phyloP scores from a whole-genome alignment of 2,329 filamentous ascomycete genomes.

The Apiospora sp. region DNA sequence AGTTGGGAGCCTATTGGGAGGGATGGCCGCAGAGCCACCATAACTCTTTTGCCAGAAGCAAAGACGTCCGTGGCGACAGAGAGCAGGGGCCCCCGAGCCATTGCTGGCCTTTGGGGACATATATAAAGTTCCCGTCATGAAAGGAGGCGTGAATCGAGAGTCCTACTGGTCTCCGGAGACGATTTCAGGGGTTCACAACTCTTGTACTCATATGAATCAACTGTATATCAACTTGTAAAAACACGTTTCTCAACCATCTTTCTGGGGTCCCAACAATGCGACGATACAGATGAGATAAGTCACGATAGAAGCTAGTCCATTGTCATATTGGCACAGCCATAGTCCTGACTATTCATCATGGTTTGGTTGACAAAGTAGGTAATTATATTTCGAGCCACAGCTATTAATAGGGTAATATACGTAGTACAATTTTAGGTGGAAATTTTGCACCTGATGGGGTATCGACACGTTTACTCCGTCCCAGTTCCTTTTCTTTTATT shows the following conservation, averaged over 20 bases:
- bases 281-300: not conserved
- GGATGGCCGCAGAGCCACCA: not conserved
- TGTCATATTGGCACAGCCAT: not conserved
- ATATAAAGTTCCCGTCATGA: not conserved
- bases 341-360: not conserved
- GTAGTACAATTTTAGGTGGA: constrained; percentile 16
- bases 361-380: not conserved
- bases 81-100: not conserved
- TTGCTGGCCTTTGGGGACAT: not conserved
- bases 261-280: not conserved
- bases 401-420: constrained; percentile 19
- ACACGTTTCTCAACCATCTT: not conserved
- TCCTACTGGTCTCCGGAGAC: not conserved
- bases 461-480: constrained; percentile 22
- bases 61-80: not conserved
- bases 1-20: not conserved
- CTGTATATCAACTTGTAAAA: constrained; percentile 17
- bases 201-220: constrained; percentile 7
- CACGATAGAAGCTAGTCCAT: not conserved
- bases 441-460: constrained; percentile 10
- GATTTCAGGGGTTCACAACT: not conserved
- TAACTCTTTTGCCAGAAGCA: not conserved
- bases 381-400: constrained; percentile 21
- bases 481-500: constrained; percentile 9
- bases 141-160: not conserved